A percentile compares a stretch with the other conserved stretches of the same genome.
These are phyloP conservation scores for Saccharomyces paradoxus DNA, from an alignment of 805 yeast genomes.

Conservation along the genomic window DNA sequence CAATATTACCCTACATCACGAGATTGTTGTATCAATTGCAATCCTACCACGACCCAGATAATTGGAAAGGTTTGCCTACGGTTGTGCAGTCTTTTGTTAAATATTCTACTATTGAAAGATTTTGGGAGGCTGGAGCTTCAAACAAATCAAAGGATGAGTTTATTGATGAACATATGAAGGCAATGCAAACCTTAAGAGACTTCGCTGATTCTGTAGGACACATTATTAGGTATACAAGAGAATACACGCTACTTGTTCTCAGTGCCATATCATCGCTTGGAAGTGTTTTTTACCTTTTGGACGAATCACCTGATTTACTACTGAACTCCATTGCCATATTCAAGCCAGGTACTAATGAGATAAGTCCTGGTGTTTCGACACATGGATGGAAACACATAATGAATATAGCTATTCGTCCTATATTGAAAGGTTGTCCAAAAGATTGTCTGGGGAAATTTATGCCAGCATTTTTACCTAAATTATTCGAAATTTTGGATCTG, in stretches of 20 bases:
- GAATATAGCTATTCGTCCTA: slow-evolving; percentile 77
- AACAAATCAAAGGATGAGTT: slow-evolving; percentile 90
- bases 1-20: slow-evolving; percentile 83
- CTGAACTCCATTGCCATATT: slow-evolving; percentile 75
- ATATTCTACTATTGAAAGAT: slow-evolving; percentile 82
- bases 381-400: slow-evolving; percentile 98
- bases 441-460: slow-evolving; percentile 59
- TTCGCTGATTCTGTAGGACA: slow-evolving; percentile 98
- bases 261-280: slow-evolving; percentile 87
- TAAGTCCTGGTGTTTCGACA: slow-evolving; percentile 69
- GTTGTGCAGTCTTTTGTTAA: slow-evolving; percentile 90
- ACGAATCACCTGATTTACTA: slow-evolving; percentile 63
- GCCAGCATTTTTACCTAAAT: slow-evolving; percentile 69
- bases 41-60: slow-evolving; percentile 87
- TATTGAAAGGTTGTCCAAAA: slow-evolving; percentile 81
- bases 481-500: slow-evolving; percentile 63
- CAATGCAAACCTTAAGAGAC: slow-evolving; percentile 87
- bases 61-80: slow-evolving; percentile 80
- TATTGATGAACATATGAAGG: slow-evolving; percentile 87
- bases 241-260: slow-evolving; percentile 83
- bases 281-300: slow-evolving; percentile 79
- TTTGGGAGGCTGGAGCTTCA: slow-evolving; percentile 98
- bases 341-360: slow-evolving; percentile 45
- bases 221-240: slow-evolving; percentile 88
- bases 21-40: slow-evolving; percentile 85